Base-by-base conservation (phyloP, 805 yeast genomes). In the Candida insectorum region DNA sequence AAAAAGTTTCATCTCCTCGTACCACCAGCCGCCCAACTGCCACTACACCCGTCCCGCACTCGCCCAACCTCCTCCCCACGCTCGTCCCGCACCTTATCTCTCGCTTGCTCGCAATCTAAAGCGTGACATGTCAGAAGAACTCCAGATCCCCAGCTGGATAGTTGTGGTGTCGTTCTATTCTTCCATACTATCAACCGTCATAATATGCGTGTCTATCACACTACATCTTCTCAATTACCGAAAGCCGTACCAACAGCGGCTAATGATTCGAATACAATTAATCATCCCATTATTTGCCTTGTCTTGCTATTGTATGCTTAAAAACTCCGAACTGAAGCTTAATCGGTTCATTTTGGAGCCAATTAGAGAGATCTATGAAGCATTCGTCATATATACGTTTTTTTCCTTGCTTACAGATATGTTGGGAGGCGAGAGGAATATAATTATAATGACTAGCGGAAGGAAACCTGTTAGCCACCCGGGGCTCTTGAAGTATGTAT, bases 341-440 rank as follows among this genome's bases (percentile, higher is more conserved):
- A 77, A 69, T 30, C 61, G 56, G 35, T 65, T 66, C 36, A 45
- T 87, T 3, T 43, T 67, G 10, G 93, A 84, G 45, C 95, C 96
- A 0, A 48, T 85, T 0, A 68, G 93, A 28, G 98, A 93, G 54
- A 76, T 91, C 1, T 93, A 93, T 58, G 98, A 93, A 58, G 97
- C 97, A 0, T 86, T 93, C 60, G 96, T 89, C 21, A 85, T 93
- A 21, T 93, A 93, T 58, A 87, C 96, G 2, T 93, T 93, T 55
- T 91, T 85, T 64, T 74, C 91, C 20, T 67, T 88, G 18, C 65
- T 93, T 34, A 87, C 94, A 0, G 75, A 80, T 42, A 74, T 87
- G 65, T 68, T 93, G 7, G 97, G 97, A 0, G 99, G 98, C 12
- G 98, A 94, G 52, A 69, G 95, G 31, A 77, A 77, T 38, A 87